Base-by-base conservation (phyloP, 345 rosid species). In the Turnera subulata region DNA sequence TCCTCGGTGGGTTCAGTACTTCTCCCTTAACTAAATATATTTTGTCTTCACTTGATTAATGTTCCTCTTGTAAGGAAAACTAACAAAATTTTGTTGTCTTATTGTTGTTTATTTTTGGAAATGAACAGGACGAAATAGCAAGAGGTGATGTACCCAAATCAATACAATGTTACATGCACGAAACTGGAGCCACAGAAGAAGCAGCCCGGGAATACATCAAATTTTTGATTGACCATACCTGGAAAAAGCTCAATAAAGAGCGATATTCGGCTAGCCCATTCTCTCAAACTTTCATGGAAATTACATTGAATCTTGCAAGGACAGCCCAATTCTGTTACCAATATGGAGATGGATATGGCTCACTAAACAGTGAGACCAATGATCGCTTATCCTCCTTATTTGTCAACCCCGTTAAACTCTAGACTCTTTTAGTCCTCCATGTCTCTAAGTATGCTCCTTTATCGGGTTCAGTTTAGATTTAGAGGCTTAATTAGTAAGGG, bases 161-260 rank as follows among this genome's bases (percentile, higher is more conserved):
- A 25, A 61, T 77, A 6, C 61, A 73, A 8, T 69, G 75, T 49
- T 73, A 80, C 49, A 70, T 77, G 80, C 24, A 55, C 1, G 81
- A 79, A 29, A 68, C 32, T 0, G 76, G 74, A 51, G 67, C 51
- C 9, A 57, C 71, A 0, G 74, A 71, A 55, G 69, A 68, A 20
- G 43, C 44, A 32, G 73, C 84, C 0, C 65, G 78, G 1, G 32
- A 55, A 0, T 61, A 77, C n/a, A 6, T 69, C 7, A 6, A 11
- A 1, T 16, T 46, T 3, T 50, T 79, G 67, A 75, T 82, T 15
- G 3, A 17, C 5, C 61, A 47, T 11, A 24, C 67, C 16, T 82
- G 81, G 88, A 72, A 66, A 45, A 69, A 71, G 20, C 66, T 79
- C 50, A 82, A 79, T 37, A 25, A 53, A 53, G 59, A 62, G 17